A percentile compares a stretch with the other conserved stretches of the same genome.
These are phyloP conservation scores for Heterobasidion annosum DNA, from an alignment of 1,284 basidiomycete species.

Conservation along the genomic window DNA sequence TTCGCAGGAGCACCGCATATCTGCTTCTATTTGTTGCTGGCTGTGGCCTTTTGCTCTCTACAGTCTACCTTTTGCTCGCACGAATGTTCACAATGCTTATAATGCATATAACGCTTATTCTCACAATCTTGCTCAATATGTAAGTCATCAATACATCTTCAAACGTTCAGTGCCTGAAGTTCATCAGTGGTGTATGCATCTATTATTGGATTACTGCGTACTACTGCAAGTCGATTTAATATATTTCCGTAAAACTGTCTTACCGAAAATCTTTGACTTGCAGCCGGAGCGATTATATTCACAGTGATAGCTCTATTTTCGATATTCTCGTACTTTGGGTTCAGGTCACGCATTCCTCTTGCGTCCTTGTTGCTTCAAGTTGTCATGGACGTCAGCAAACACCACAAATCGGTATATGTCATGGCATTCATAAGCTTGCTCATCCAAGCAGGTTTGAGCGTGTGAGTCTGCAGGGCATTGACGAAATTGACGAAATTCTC, in stretches of 20 bases:
- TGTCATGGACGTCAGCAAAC: slow-evolving; percentile 71
- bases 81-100: slow-evolving; percentile 72
- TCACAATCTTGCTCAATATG: slow-evolving; percentile 69
- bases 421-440: slow-evolving; percentile 67
- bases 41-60: slow-evolving; percentile 40
- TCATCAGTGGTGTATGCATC: slow-evolving; percentile 45
- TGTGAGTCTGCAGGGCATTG: slow-evolving; percentile 37
- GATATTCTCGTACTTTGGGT: slow-evolving; percentile 58
- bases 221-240: slow-evolving; percentile 45
- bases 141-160: slow-evolving; percentile 25
- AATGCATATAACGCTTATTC: slow-evolving; percentile 72
- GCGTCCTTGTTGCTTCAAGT: slow-evolving; percentile 67
- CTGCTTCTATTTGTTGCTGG: slow-evolving; percentile 55
- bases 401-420: slow-evolving; percentile 75
- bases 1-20: slow-evolving; percentile 37
- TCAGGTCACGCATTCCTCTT: slow-evolving; percentile 68
- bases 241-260: slow-evolving; percentile 15
- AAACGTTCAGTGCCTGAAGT: slow-evolving; percentile 3
- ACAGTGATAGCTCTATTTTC: slow-evolving; percentile 61
- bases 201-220: slow-evolving; percentile 78
- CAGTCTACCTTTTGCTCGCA: slow-evolving; percentile 49
- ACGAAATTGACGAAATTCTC: slow-evolving; percentile 8
- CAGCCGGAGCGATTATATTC: slow-evolving; percentile 72
- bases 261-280: slow-evolving; percentile 4
- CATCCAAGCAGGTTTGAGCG: slow-evolving; percentile 60